Evolutionary conservation across 2,329 filamentous ascomycete genomes (phyloP).

Genomic region (Colletotrichum tropicale): DNA sequence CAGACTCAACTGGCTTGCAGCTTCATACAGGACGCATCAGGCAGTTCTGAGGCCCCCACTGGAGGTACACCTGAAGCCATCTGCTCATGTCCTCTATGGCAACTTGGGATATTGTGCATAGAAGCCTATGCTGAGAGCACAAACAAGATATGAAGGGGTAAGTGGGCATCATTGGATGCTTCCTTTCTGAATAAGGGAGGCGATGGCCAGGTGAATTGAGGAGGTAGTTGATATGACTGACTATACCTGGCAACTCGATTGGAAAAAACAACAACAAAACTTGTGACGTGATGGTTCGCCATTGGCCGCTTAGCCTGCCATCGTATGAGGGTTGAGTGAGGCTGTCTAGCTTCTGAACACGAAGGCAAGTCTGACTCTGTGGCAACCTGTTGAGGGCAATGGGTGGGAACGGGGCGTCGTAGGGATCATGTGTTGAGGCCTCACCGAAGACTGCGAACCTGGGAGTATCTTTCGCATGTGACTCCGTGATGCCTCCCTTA

Average conservation of each 20-base stretch:
- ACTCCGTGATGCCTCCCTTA: not conserved
- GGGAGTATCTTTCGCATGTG: not conserved
- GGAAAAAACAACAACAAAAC: not conserved
- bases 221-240: rapidly evolving
- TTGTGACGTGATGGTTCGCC: not conserved
- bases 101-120: not conserved
- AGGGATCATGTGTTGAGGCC: not conserved
- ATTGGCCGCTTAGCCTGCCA: not conserved
- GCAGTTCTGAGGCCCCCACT: not conserved
- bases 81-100: not conserved
- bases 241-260: rapidly evolving
- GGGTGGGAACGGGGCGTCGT: not conserved
- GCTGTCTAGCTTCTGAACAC: not conserved
- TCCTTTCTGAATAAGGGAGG: not conserved
- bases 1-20: not conserved
- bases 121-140: no score
- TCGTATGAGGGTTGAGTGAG: not conserved
- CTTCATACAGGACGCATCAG: rapidly evolving
- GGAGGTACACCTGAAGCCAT: not conserved
- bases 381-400: not conserved
- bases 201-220: not conserved
- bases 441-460: not conserved
- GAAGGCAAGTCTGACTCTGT: not conserved
- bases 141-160: rapidly evolving
- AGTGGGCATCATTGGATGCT: not conserved